Percentiles rank a stretch among this genome's conserved stretches.
These are phyloP conservation scores for Arthrinium phaeospermum DNA, from an alignment of 2,329 filamentous ascomycete species.

Conservation along the genomic window DNA sequence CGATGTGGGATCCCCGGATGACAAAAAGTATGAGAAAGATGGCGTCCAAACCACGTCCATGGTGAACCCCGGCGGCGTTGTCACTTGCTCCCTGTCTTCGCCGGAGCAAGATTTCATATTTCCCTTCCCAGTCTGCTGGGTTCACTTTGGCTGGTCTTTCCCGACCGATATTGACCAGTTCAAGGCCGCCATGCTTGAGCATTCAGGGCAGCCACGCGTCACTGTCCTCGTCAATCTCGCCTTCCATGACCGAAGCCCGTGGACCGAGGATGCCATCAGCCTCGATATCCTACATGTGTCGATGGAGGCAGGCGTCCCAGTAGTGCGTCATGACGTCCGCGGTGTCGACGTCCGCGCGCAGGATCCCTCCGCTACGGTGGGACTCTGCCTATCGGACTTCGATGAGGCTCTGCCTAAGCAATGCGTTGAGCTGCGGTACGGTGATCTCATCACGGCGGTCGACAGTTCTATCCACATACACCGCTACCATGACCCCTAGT, in stretches of 20 bases:
- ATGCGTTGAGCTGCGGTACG: neutral
- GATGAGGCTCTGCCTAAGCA: neutral
- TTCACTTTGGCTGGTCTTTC: neutral
- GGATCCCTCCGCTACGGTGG: neutral
- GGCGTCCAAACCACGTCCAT: neutral
- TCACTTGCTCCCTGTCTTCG: neutral
- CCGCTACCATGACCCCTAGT: no score
- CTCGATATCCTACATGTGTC: neutral
- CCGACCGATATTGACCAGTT: neutral
- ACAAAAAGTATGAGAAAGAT: neutral
- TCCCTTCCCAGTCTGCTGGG: neutral
- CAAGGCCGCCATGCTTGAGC: neutral
- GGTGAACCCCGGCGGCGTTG: neutral
- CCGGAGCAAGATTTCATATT: no score
- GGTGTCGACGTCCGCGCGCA: neutral
- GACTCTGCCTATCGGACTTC: neutral
- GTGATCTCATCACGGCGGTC: neutral
- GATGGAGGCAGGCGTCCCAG: neutral
- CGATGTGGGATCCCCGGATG: no score
- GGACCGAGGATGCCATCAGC: neutral
- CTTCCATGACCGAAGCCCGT: neutral
- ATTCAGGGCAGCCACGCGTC: neutral
- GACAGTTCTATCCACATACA: neutral
- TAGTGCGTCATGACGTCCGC: neutral
- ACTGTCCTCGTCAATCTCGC: neutral